Conservation (phyloP, 2,329 filamentous ascomycete species). For the Microsporum ferrugineum region DNA sequence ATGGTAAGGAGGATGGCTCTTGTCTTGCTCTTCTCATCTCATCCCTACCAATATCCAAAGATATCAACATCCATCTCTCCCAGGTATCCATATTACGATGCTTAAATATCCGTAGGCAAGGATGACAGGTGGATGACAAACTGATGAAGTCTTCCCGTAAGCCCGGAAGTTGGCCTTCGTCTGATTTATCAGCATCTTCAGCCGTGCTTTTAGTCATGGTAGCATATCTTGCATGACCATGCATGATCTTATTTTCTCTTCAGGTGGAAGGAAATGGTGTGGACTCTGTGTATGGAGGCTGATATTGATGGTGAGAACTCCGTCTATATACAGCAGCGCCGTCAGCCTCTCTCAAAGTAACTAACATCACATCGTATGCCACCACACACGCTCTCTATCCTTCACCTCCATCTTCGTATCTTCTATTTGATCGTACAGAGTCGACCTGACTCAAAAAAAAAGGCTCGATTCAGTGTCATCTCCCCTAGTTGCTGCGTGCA, state of each 20-base stretch:
- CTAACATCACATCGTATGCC: too few species aligned
- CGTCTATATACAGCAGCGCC: neutral
- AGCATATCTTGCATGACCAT: neutral
- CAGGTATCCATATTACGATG: neutral
- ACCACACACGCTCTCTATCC: too few species aligned
- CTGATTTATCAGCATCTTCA: conserved; percentile 1
- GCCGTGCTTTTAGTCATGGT: neutral
- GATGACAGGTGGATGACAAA: neutral
- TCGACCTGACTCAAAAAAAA: neutral
- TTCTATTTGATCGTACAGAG: conserved; percentile 1
- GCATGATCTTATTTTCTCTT: neutral
- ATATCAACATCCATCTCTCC: too few species aligned
- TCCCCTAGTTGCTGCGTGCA: conserved; percentile 63
- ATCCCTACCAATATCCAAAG: too few species aligned
- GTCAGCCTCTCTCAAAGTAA: neutral
- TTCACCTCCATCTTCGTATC: neutral
- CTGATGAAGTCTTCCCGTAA: neutral
- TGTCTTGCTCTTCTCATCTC: too few species aligned
- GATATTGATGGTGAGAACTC: neutral
- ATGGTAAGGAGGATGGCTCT: too few species aligned
- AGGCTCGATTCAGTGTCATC: neutral
- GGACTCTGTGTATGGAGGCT: neutral
- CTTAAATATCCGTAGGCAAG: neutral
- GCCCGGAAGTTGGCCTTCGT: neutral
- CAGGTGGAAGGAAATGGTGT: too few species aligned